phyloP scores from a whole-genome alignment of 257 asterid species.

The Gentiana dahurica region DNA sequence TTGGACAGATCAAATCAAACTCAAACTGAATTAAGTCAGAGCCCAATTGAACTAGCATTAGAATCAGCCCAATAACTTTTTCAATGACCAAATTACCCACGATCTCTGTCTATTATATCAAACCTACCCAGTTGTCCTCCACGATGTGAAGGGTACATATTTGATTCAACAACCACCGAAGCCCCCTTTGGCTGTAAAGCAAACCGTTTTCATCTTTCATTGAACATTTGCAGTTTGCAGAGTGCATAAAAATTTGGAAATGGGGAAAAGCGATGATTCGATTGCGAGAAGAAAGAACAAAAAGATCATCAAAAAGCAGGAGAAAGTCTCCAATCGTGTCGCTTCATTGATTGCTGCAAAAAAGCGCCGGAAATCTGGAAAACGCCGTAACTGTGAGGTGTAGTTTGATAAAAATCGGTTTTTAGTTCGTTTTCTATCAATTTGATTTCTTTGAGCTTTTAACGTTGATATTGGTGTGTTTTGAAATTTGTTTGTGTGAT shows the following conservation, averaged over 20 bases:
- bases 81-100: constrained; percentile 10
- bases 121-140: constrained; percentile 10
- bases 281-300: constrained; percentile 24
- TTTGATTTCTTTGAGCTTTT: no score
- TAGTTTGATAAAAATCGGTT: no score
- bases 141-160: background rate
- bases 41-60: background rate
- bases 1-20: no score
- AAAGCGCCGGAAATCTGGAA: constrained; percentile 36
- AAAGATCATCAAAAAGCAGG: constrained; percentile 14
- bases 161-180: background rate
- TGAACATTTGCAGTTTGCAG: background rate
- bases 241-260: background rate
- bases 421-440: no score
- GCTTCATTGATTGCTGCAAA: constrained; percentile 40
- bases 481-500: no score
- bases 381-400: constrained; percentile 47
- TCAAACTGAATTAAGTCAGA: background rate
- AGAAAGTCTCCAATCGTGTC: constrained; percentile 27
- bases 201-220: constrained; percentile 14
- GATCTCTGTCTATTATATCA: background rate
- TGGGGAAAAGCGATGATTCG: constrained; percentile 41
- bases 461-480: no score
- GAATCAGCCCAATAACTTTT: background rate
- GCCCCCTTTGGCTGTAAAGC: background rate